Evolutionary conservation across 805 yeast genomes (phyloP).

Genomic region (Clavispora phyllophila): DNA sequence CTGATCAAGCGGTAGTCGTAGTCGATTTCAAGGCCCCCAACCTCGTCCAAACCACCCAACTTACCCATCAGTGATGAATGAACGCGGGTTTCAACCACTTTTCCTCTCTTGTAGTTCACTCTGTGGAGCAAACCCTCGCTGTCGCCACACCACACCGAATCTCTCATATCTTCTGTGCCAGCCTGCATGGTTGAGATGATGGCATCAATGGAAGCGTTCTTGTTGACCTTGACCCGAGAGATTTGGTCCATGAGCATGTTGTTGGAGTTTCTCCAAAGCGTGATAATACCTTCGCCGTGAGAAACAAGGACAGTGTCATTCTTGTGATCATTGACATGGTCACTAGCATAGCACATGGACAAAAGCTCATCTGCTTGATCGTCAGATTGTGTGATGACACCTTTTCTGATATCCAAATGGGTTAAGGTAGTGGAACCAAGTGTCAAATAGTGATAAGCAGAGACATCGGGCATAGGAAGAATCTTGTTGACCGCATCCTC

Average conservation of each 20-base stretch:
- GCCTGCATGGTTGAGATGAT: constrained; percentile 53
- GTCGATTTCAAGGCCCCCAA: constrained; percentile 72
- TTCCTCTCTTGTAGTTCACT: constrained; percentile 61
- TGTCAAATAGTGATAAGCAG: constrained; percentile 73
- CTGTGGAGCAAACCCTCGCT: constrained; percentile 70
- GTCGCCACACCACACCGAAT: constrained; percentile 71
- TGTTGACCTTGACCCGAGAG: constrained; percentile 63
- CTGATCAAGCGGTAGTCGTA: constrained; percentile 71
- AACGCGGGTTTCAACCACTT: constrained; percentile 56
- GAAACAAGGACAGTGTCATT: constrained; percentile 71
- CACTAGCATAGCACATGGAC: constrained; percentile 60
- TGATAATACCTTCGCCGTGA: constrained; percentile 85
- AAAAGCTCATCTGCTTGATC: constrained; percentile 93
- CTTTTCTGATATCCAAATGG: constrained; percentile 73
- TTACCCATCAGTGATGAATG: constrained; percentile 47
- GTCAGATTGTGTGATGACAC: constrained; percentile 62
- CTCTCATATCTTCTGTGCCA: constrained; percentile 40
- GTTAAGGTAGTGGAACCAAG: constrained; percentile 80
- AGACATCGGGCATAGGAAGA: constrained; percentile 61
- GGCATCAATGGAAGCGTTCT: constrained; percentile 70
- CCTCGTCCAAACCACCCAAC: constrained; percentile 58
- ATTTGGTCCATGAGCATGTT: constrained; percentile 75
- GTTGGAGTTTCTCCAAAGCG: constrained; percentile 75
- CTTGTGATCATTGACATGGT: constrained; percentile 42
- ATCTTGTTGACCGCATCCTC: constrained; percentile 77